Base-by-base conservation (phyloP, 805 yeast species). In the Ogataea ramenticola region DNA sequence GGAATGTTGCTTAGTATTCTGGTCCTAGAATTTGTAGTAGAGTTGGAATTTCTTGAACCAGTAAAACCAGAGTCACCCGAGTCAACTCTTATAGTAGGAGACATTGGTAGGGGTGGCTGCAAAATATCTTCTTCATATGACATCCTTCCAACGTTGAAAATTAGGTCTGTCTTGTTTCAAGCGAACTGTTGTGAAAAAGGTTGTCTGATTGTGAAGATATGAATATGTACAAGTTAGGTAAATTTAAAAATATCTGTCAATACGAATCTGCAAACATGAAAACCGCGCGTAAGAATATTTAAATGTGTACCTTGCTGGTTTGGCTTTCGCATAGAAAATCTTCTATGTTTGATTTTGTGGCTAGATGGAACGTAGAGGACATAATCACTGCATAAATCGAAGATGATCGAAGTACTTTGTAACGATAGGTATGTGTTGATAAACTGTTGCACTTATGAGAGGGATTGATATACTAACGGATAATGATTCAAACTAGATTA, bases 341-440 rank as follows among this genome's bases (percentile, higher is more conserved):
- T 26, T 26, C 7, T 10, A 26, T 8, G 7, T 26, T 26, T 26
- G 27, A 8, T 26, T 26, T 26, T 8, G 27, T 10, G 7, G 27
- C 7, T 26, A 8, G 27, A 26, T 26, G 7, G 27, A 10, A 19
- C 10, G 3, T 34, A 17, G 17, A 12, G n/a, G 10, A n/a, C n/a
- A n/a, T n/a, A n/a, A n/a, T n/a, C n/a, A n/a, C n/a, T n/a, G n/a
- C n/a, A n/a, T n/a, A n/a, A n/a, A n/a, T n/a, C n/a, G n/a, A n/a
- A n/a, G n/a, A n/a, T 84, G 90, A 79, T 85, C 43, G 88, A 85
- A 57, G 84, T 85, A 15, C 55, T 70, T 4, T 84, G 88, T 48
- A 83, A 80, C 56, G 93, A 84, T 54, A 67, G 87, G 70, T 68
- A 53, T 41, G 78, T 62, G 17, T 11, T 16, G 33, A 17, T 26